Percentiles rank a stretch among this genome's conserved stretches.
Evolutionary conservation across 1,284 basidiomycete genomes (phyloP).

Genomic region (Ceratobasidium sp.): DNA sequence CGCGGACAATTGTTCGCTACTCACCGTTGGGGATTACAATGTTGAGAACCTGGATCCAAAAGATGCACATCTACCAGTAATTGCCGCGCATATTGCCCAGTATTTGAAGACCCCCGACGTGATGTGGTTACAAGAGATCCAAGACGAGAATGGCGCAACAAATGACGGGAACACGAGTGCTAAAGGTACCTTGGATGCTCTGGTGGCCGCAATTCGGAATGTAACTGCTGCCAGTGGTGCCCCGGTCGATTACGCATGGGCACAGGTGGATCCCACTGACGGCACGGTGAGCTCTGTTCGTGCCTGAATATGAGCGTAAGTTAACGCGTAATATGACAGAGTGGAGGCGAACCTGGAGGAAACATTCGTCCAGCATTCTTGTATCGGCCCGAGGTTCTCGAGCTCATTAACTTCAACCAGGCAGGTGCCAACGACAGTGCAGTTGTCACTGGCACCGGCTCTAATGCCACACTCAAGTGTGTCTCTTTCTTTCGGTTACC

Average conservation of each 20-base stretch:
- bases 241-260: conserved; percentile 66
- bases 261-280: conserved; percentile 37
- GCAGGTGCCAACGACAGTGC: conserved; percentile 66
- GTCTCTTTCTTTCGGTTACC: conserved; percentile 48
- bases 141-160: conserved; percentile 71
- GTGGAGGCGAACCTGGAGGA: conserved; percentile 75
- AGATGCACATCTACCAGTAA: conserved; percentile 64
- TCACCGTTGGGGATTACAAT: conserved; percentile 76
- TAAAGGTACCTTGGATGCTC: conserved; percentile 67
- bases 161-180: conserved; percentile 71
- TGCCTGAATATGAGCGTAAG: background rate
- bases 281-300: conserved; percentile 25
- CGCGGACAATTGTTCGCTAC: conserved; percentile 57
- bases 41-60: conserved; percentile 73
- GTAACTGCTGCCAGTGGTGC: conserved; percentile 58
- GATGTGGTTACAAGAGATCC: conserved; percentile 76
- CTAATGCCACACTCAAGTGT: conserved; percentile 66
- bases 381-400: conserved; percentile 68
- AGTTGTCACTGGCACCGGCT: conserved; percentile 59
- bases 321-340: conserved; percentile 62
- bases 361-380: conserved; percentile 75
- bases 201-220: conserved; percentile 67
- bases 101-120: conserved; percentile 71
- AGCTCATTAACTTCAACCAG: conserved; percentile 65
- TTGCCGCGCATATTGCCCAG: conserved; percentile 71